Conservation (phyloP, 2,329 filamentous ascomycete species). For the Fusarium penzigii region DNA sequence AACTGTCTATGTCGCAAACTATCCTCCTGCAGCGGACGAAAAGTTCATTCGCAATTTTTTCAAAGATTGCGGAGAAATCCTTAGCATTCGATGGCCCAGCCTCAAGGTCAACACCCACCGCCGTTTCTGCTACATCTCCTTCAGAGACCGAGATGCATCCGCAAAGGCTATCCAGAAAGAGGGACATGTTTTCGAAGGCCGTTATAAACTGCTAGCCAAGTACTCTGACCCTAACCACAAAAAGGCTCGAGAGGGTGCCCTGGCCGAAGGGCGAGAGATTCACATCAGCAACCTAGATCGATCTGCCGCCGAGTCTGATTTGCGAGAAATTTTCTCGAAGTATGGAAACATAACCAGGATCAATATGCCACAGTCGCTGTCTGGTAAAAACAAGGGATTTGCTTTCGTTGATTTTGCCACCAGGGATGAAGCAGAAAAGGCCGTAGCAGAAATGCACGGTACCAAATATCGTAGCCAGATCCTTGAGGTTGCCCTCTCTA, state of each 20-base stretch:
- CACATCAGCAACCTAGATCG: constrained; percentile 72
- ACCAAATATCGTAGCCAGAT: constrained; percentile 68
- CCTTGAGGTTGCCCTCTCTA: constrained; percentile 65
- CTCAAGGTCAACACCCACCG: constrained; percentile 86
- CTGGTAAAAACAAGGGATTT: constrained; percentile 72
- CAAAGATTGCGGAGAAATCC: constrained; percentile 74
- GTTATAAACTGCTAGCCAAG: constrained; percentile 71
- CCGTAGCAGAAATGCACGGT: constrained; percentile 69
- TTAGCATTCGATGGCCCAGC: constrained; percentile 86
- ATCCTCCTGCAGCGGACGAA: constrained; percentile 75
- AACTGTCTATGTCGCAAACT: constrained; percentile 90
- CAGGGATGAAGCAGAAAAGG: constrained; percentile 66
- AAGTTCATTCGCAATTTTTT: constrained; percentile 69
- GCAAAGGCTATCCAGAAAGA: constrained; percentile 72
- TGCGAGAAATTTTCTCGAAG: constrained; percentile 70
- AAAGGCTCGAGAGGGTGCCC: constrained; percentile 76
- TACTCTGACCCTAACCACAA: constrained; percentile 82
- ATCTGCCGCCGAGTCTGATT: constrained; percentile 63
- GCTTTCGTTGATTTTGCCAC: constrained; percentile 78
- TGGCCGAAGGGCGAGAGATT: constrained; percentile 85
- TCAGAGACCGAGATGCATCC: constrained; percentile 68
- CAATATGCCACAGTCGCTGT: constrained; percentile 68
- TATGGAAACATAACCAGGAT: constrained; percentile 75
- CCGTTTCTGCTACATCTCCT: constrained; percentile 96
- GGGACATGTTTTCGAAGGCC: constrained; percentile 67